Base-by-base conservation (phyloP, 257 asterid genomes). In the Forsythia viridissima region DNA sequence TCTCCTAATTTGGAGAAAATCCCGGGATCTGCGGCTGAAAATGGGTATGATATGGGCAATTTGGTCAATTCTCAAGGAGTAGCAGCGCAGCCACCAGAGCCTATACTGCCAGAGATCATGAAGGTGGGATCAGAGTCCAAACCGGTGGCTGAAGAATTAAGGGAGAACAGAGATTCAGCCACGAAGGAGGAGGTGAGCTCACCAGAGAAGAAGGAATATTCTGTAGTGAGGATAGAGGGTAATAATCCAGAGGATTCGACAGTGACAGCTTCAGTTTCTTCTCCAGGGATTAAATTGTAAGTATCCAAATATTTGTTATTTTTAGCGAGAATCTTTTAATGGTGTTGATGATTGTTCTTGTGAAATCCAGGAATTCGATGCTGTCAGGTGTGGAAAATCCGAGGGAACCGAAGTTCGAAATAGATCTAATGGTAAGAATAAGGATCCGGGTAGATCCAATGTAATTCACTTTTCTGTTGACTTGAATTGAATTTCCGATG, bases 371-470 rank as follows among this genome's bases (percentile, higher is more conserved):
- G 71, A 89, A 67, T 75, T 81, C 78, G 40, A n/a, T 71, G 37
- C 81, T 46, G 39, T 30, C 85, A 52, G 94, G 67, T 77, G 80
- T 74, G 80, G 92, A 85, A 76, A 85, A 42, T 39, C 87, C 74
- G 52, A 89, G 86, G 85, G 93, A 88, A 73, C 96, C 90, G 40
- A 96, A 93, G 87, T 92, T 92, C 66, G 92, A 91, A 83, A 93
- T 96, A 87, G 98, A 96, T 92, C 97, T 93, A 81, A 94, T 93
- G 99, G 99, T 95, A 90, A 80, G 92, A 57, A 41, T 48, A 16
- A 52, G 71, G 55, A 66, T 20, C 2, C 39, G 37, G 40, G 37
- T 36, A 51, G 36, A 11, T 38, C 8, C 6, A 12, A n/a, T n/a
- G 55, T 52, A 13, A 12, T 66, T 72, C 57, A 8, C 16, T 11